Base-by-base conservation (phyloP, 2,329 filamentous ascomycete genomes). In the Arthrobotrys musiformis region DNA sequence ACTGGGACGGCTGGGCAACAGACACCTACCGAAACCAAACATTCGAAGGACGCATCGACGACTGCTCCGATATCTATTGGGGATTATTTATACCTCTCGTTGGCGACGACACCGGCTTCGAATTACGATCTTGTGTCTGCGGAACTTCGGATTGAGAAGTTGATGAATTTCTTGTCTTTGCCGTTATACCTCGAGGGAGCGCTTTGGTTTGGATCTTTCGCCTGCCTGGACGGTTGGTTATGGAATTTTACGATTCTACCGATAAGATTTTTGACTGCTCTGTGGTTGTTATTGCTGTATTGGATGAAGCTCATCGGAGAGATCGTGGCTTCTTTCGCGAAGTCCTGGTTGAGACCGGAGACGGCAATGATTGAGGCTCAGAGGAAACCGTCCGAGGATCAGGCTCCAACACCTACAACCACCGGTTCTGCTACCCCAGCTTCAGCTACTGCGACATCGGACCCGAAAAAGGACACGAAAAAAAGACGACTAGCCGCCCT, bases 211-310 rank as follows among this genome's bases (percentile, higher is more conserved):
- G 95, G 95, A 5, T 90, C 92, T 0, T 84, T 98, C 35, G 94
- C 94, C 5, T 99, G 95, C 84, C 86, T 99, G 4, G 95, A 99
- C 83, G 92, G 94, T 0, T 99, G 94, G 93, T 88, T 99, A 0
- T 95, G 97, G 84, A 96, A 93, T 0, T 96, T 99, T 81, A 99
- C 95, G 0, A 97, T 99, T 50, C 86, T 99, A 0, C 95, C 95
- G 0, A 87, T 99, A 74, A 89, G 95, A 1, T 98, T 99, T 81
- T 83, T 92, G 66, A 91, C 94, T 73, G 94, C 95, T 0, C 81
- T 94, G 0, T 89, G 89, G 19, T 90, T 98, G 1, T 85, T 99
- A 26, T 83, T 89, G 8, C 88, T 89, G 76, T 98, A 94, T 87
- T 97, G 93, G 92, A 86, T 84, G 1, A 89, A 91, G 35, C 88